phyloP scores from a whole-genome alignment of 441 rosid genomes.

The Manihot esculenta region DNA sequence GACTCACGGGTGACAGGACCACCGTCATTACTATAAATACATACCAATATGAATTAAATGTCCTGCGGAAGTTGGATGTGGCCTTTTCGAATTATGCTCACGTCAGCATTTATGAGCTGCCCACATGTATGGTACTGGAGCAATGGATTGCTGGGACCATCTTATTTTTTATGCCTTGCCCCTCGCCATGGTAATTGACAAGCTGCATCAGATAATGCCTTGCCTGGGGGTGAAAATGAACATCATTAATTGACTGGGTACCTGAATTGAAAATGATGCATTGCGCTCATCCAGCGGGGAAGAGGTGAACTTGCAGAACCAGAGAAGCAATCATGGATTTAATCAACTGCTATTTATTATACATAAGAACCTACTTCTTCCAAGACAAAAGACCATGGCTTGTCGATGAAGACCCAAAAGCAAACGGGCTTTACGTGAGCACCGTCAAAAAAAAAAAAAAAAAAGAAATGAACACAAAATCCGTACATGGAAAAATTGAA shows the following conservation, averaged over 20 bases:
- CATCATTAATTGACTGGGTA: too few species aligned
- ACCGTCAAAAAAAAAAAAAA: neutral
- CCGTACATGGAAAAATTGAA: neutral
- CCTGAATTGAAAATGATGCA: too few species aligned
- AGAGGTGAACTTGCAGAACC: too few species aligned
- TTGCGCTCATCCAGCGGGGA: too few species aligned
- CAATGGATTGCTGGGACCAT: neutral
- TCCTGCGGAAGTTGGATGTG: neutral
- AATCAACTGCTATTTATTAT: neutral
- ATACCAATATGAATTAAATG: neutral
- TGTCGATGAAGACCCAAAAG: slow-evolving; percentile 1
- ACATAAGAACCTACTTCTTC: neutral
- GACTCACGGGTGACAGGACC: too few species aligned
- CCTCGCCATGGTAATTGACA: neutral
- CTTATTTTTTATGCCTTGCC: neutral
- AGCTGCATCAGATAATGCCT: too few species aligned
- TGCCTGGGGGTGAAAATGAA: too few species aligned
- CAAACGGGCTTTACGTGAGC: neutral
- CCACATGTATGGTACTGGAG: slow-evolving; percentile 5
- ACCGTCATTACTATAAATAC: too few species aligned
- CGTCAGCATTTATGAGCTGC: neutral
- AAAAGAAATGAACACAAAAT: neutral
- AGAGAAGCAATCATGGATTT: neutral
- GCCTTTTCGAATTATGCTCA: neutral
- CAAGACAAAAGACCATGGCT: slow-evolving; percentile 5